Base-by-base conservation (phyloP, 1,139 yeast species). In the Dujonia santamariae region DNA sequence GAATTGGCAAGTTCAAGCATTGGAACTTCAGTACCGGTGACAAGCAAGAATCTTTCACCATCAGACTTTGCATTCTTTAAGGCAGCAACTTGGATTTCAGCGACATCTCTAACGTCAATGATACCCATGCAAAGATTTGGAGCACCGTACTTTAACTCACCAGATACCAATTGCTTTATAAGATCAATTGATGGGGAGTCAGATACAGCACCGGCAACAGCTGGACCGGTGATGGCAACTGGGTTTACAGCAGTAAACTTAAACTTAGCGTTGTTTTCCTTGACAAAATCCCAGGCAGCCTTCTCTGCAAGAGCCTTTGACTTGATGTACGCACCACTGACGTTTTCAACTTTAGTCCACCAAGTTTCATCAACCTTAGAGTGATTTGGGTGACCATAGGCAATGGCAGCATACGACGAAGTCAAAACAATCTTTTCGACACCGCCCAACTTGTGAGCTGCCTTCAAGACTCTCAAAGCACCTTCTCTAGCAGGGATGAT, bases 31-130 rank as follows among this genome's bases (percentile, higher is more conserved):
- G 8, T 12, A 4, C 29, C 34, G n/a, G 15, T 16, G 15, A 21
- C 24, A 11, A 28, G 14, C 16, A 34, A 36, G 26, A 63, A 46
- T 42, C 70, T 50, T 39, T 59, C 47, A 21, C 50, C 51, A 15
- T 40, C 38, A 11, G 59, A 52, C 5, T 45, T 47, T 14, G 47
- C 51, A 26, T 44, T 47, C 40, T 64, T 63, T 37, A 67, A 41
- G 1, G 74, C 67, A 3, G 54, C 48, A 17, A 67, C 48, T 36
- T 69, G 75, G 9, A 66, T 54, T 22, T 44, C 43, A 9, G 74
- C 74, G 20, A 64, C 70, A 42, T 69, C 74, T 40, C 72, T 58
- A 8, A 67, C 74, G 38, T 68, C 72, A 29, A 55, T 48, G 48
- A 47, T 57, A 7, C 34, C 32, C 18, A 36, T 9, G 8, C 13